Evolutionary conservation across 2,329 filamentous ascomycete genomes (phyloP).

Genomic region (Graphiopsis chlorocephala): DNA sequence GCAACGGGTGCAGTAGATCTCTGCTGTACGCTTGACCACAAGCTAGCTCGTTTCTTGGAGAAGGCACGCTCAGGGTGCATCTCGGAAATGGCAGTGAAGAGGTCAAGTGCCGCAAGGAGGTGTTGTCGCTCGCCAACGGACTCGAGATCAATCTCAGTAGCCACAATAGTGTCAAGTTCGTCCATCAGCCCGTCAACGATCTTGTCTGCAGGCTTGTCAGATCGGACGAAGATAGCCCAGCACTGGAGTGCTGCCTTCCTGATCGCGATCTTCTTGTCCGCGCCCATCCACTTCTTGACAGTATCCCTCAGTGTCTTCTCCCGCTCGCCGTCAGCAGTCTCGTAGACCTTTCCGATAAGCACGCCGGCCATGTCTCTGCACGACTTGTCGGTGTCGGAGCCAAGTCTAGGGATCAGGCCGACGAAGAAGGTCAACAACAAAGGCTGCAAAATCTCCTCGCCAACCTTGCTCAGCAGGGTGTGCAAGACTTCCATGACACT

Average conservation of each 20-base stretch:
- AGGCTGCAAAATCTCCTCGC: constrained; percentile 77
- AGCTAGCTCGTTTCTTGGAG: constrained; percentile 54
- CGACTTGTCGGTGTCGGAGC: constrained; percentile 83
- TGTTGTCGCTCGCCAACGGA: constrained; percentile 66
- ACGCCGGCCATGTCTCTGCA: constrained; percentile 80
- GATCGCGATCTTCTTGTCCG: constrained; percentile 69
- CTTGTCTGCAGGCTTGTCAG: constrained; percentile 59
- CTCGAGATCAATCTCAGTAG: constrained; percentile 51
- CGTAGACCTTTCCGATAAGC: constrained; percentile 77
- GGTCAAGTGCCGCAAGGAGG: constrained; percentile 68
- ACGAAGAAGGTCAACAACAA: constrained; percentile 79
- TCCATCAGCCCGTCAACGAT: constrained; percentile 61
- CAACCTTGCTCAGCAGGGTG: constrained; percentile 79
- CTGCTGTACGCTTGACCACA: constrained; percentile 69
- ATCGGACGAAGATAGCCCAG: constrained; percentile 80
- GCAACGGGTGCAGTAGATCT: constrained; percentile 65
- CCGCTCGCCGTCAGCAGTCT: constrained; percentile 70
- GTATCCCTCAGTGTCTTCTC: constrained; percentile 65
- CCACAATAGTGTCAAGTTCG: constrained; percentile 51
- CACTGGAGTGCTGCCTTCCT: constrained; percentile 73
- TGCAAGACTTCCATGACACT: constrained; percentile 93
- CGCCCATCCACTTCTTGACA: constrained; percentile 67
- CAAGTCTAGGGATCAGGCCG: constrained; percentile 77
- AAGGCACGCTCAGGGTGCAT: constrained; percentile 64
- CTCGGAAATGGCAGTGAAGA: constrained; percentile 65